Percentiles rank a stretch among this genome's conserved stretches.
phyloP scores from a whole-genome alignment of 495 filamentous ascomycete genomes.

The Hypoxylon perforatum region DNA sequence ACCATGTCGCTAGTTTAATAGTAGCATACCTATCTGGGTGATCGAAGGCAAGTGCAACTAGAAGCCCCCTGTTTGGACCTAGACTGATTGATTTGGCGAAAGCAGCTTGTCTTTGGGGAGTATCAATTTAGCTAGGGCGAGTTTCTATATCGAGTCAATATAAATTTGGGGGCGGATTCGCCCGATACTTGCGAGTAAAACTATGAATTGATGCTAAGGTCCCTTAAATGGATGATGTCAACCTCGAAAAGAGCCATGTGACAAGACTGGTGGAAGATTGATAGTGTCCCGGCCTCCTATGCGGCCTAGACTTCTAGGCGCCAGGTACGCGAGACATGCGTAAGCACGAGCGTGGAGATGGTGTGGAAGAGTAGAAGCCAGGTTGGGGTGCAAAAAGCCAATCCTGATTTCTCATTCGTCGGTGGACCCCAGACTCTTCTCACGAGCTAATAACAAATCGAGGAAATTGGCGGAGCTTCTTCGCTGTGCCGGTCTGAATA shows the following conservation, averaged over 20 bases:
- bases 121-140: not conserved
- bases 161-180: not conserved
- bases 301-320: slow-evolving; percentile 40
- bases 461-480: slow-evolving; percentile 35
- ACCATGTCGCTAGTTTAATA: not conserved
- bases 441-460: slow-evolving; percentile 36
- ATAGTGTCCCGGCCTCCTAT: slow-evolving; percentile 28
- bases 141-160: slow-evolving; percentile 1
- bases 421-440: slow-evolving; percentile 13
- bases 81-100: not conserved
- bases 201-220: slow-evolving; percentile 10
- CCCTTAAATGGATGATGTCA: slow-evolving; percentile 22
- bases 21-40: not conserved
- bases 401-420: slow-evolving; percentile 33
- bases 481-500: slow-evolving; percentile 26
- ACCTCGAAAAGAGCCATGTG: slow-evolving; percentile 30
- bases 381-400: slow-evolving; percentile 22
- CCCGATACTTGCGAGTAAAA: slow-evolving; percentile 1
- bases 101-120: not conserved
- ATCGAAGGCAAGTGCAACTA: too few relatives aligned
- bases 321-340: slow-evolving; percentile 44
- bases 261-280: slow-evolving; percentile 30
- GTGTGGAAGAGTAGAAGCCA: slow-evolving; percentile 25
- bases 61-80: not conserved
- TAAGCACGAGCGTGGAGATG: slow-evolving; percentile 39